A percentile compares a stretch with the other conserved stretches of the same genome.
These are phyloP conservation scores for Ilyonectria sp. DNA, from an alignment of 2,329 filamentous ascomycete genomes.

Conservation along the genomic window DNA sequence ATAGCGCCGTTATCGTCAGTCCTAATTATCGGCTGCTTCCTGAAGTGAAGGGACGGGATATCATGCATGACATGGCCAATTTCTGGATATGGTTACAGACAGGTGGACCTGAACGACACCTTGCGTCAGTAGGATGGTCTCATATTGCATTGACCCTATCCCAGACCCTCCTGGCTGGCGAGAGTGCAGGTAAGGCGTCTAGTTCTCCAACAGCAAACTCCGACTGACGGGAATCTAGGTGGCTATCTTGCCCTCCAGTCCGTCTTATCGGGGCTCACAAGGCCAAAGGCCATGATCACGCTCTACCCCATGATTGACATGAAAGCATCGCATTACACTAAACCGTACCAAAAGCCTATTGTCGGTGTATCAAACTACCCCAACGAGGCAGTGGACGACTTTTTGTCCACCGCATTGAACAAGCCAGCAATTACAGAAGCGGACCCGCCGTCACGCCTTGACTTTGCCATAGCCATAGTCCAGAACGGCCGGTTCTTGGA, in stretches of 20 bases:
- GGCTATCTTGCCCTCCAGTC: slow-evolving; percentile 21
- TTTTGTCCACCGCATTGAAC: not conserved
- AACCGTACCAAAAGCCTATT: slow-evolving; percentile 12
- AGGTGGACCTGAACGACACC: too few relatives aligned
- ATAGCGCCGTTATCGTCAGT: too few relatives aligned
- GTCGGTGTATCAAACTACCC: slow-evolving; percentile 21
- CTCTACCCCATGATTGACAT: slow-evolving; percentile 26
- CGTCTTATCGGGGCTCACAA: not conserved
- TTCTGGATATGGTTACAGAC: too few relatives aligned
- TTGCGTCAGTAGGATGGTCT: too few relatives aligned
- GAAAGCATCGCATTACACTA: slow-evolving; percentile 2
- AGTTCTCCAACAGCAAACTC: too few relatives aligned
- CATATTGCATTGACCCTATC: too few relatives aligned
- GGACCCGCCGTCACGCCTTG: slow-evolving; percentile 2
- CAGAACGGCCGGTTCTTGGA: slow-evolving; percentile 23
- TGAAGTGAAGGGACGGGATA: too few relatives aligned
- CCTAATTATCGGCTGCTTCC: too few relatives aligned
- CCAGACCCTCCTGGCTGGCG: too few relatives aligned
- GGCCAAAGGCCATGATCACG: slow-evolving; percentile 12
- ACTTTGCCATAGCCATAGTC: slow-evolving; percentile 4
- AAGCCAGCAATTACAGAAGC: slow-evolving; percentile 2
- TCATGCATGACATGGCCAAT: too few relatives aligned
- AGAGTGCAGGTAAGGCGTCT: too few relatives aligned
- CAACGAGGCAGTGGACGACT: not conserved
- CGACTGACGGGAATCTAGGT: not conserved